phyloP scores from a whole-genome alignment of 768 basidiomycete genomes.

The Candolleomyces aberdarensis region DNA sequence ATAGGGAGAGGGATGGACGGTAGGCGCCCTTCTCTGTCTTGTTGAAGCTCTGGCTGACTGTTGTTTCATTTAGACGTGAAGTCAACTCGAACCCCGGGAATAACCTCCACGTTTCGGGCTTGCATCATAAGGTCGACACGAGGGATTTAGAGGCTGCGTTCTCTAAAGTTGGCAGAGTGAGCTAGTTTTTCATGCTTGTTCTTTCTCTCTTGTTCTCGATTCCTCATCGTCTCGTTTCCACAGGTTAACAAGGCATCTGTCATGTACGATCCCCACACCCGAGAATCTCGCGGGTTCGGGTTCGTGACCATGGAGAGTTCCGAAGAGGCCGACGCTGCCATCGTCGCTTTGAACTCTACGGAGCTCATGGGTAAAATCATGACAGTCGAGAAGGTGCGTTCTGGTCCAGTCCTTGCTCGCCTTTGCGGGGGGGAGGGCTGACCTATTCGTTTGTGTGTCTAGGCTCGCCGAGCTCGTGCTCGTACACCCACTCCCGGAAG shows the following conservation, averaged over 20 bases:
- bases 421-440: no score
- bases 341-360: conserved; percentile 78
- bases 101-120: conserved; percentile 60
- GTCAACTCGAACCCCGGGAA: conserved; percentile 65
- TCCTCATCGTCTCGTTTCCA: neutral
- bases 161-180: conserved; percentile 67
- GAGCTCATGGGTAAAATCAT: conserved; percentile 86
- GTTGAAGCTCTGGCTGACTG: neutral
- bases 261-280: conserved; percentile 70
- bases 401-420: neutral
- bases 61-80: conserved; percentile 25
- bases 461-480: conserved; percentile 89
- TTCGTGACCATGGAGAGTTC: conserved; percentile 72
- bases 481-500: conserved; percentile 91
- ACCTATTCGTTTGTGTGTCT: no score
- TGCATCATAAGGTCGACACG: conserved; percentile 63
- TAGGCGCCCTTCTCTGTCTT: conserved; percentile 13
- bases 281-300: conserved; percentile 68
- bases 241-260: conserved; percentile 74
- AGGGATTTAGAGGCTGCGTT: conserved; percentile 88
- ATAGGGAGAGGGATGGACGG: conserved; percentile 17
- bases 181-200: conserved; percentile 4
- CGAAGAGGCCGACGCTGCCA: conserved; percentile 91
- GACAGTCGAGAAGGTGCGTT: conserved; percentile 80
- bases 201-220: conserved; percentile 2